phyloP scores from a whole-genome alignment of 345 rosid genomes.

The Melaleuca quinquenervia region DNA sequence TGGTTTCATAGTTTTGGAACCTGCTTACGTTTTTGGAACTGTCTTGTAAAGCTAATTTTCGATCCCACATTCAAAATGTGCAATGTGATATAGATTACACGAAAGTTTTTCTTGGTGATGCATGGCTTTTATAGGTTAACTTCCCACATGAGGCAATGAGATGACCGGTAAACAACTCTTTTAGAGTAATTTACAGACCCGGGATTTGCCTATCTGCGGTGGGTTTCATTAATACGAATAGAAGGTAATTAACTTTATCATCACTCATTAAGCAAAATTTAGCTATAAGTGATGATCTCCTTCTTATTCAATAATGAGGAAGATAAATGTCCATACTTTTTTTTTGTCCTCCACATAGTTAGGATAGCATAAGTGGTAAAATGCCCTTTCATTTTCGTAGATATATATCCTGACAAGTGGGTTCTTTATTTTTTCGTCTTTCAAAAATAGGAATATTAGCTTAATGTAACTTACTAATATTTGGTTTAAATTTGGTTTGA shows the following conservation, averaged over 20 bases:
- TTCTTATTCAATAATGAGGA: not conserved
- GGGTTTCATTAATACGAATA: not conserved
- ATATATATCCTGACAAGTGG: not conserved
- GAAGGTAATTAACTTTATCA: not conserved
- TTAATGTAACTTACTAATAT: not conserved
- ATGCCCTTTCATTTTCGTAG: not conserved
- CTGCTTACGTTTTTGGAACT: too few relatives aligned
- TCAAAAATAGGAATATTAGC: not conserved
- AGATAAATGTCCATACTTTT: not conserved
- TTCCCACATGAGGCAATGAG: too few relatives aligned
- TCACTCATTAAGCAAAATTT: not conserved
- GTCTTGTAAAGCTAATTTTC: too few relatives aligned
- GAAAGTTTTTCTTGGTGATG: too few relatives aligned
- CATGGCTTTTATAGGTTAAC: too few relatives aligned
- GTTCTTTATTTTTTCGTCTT: not conserved
- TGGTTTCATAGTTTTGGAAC: too few relatives aligned
- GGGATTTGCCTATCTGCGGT: not conserved
- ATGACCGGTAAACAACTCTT: too few relatives aligned
- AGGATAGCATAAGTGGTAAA: not conserved
- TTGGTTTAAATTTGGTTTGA: not conserved
- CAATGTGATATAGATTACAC: too few relatives aligned
- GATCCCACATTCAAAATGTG: too few relatives aligned
- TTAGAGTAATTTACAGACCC: not conserved
- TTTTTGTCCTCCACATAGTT: not conserved
- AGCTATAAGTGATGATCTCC: not conserved